Conservation (phyloP, 2,329 filamentous ascomycete genomes). For the Neobulgaria alba region DNA sequence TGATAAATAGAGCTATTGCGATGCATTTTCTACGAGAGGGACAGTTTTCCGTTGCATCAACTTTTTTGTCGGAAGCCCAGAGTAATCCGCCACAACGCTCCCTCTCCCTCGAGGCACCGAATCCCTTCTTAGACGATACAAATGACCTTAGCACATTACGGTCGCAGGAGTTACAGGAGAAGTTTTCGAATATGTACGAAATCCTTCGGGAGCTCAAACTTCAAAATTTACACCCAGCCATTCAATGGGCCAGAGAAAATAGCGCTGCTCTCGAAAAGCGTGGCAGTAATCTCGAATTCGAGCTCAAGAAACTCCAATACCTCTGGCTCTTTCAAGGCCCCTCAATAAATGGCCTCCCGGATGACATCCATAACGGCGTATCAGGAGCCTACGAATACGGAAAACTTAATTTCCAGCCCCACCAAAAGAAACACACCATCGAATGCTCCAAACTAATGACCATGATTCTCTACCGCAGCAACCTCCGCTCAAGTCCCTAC, state of each 20-base stretch:
- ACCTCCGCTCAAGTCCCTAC: constrained; percentile 72
- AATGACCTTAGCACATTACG: constrained; percentile 47
- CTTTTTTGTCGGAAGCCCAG: constrained; percentile 68
- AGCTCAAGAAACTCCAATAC: constrained; percentile 83
- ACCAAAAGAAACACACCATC: constrained; percentile 63
- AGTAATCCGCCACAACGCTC: constrained; percentile 34
- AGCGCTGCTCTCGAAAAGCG: constrained; percentile 63
- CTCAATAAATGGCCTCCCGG: constrained; percentile 44
- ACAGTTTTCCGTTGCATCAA: constrained; percentile 79
- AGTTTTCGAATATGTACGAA: constrained; percentile 84
- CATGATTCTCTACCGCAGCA: constrained; percentile 71
- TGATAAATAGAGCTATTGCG: constrained; percentile 88
- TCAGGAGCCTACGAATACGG: constrained; percentile 68
- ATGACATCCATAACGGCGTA: constrained; percentile 46
- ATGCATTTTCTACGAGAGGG: constrained; percentile 96
- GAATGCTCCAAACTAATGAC: constrained; percentile 78
- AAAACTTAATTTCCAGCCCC: constrained; percentile 61
- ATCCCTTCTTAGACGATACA: constrained; percentile 24
- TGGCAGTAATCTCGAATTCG: constrained; percentile 91
- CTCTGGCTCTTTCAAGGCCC: constrained; percentile 74
- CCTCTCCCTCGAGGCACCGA: constrained; percentile 27
- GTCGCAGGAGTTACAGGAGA: constrained; percentile 61
- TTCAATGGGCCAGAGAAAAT: constrained; percentile 73
- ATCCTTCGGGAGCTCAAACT: constrained; percentile 73
- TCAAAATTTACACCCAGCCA: constrained; percentile 72